Percentiles rank a stretch among this genome's conserved stretches.
phyloP scores from a whole-genome alignment of 1,139 yeast species.

The Yamadazyma dushanensis region DNA sequence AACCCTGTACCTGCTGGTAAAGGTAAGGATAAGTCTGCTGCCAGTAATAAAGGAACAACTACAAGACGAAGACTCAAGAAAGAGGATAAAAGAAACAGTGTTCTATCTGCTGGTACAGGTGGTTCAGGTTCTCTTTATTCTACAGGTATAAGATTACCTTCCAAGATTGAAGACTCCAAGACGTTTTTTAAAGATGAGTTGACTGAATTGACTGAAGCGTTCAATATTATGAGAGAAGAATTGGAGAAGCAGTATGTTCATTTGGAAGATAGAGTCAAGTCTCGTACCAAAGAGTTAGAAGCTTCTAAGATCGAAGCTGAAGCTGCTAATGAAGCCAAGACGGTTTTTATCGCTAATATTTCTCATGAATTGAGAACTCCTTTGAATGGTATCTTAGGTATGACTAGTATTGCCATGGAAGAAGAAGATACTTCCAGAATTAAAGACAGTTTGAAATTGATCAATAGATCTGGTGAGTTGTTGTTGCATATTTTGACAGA shows the following conservation, averaged over 20 bases:
- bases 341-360: slow-evolving; percentile 91
- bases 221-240: slow-evolving; percentile 88
- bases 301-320: slow-evolving; percentile 89
- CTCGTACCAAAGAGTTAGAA: slow-evolving; percentile 84
- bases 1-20: slow-evolving; percentile 7
- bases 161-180: slow-evolving; percentile 55
- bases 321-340: slow-evolving; percentile 91
- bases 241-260: slow-evolving; percentile 79
- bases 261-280: slow-evolving; percentile 85
- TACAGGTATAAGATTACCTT: slow-evolving; percentile 45
- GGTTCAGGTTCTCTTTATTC: slow-evolving; percentile 31
- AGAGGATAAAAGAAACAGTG: slow-evolving; percentile 24
- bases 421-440: slow-evolving; percentile 69
- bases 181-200: slow-evolving; percentile 79
- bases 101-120: slow-evolving; percentile 31
- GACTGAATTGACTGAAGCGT: slow-evolving; percentile 83
- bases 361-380: slow-evolving; percentile 96
- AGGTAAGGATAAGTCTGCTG: too few relatives aligned
- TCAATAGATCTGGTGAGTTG: slow-evolving; percentile 85
- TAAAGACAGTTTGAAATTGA: slow-evolving; percentile 66
- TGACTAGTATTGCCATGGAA: slow-evolving; percentile 92
- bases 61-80: slow-evolving; percentile 1
- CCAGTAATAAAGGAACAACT: neutral
- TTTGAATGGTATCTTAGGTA: slow-evolving; percentile 90
- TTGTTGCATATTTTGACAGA: slow-evolving; percentile 86